Base-by-base conservation (phyloP, 1,284 basidiomycete genomes). In the Sphaerobolus stellatus region DNA sequence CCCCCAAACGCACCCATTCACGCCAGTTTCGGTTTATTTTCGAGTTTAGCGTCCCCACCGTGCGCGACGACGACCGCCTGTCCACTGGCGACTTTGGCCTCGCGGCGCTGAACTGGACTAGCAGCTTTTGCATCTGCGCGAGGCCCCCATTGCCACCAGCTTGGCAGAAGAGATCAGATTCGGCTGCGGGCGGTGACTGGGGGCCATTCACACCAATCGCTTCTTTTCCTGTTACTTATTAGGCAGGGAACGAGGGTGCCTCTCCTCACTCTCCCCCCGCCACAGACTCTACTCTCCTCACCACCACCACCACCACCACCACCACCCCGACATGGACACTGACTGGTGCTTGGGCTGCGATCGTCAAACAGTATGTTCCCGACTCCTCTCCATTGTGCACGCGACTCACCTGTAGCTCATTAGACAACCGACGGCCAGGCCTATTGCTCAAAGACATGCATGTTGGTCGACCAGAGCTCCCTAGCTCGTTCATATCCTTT, bases 261-360 rank as follows among this genome's bases (percentile, higher is more conserved):
- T 24, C 9, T 33, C 3, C 48, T 36, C 9, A 16, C 28, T 36
- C 34, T 40, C 27, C 14, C 11, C 29, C 47, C 34, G 34, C n/a
- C n/a, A n/a, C n/a, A n/a, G 29, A 27, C 24, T 29, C 50, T 40
- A 33, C 43, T 43, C 51, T 48, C 43, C 56, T 59, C 58, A 56
- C 55, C 58, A 58, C 59, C 58, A 40, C 36, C 47, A 52, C 43
- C 48, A 38, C 50, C 49, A 41, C 49, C 29, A 48, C 36, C 50
- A 48, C 51, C 61, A 50, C 46, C 48, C 27, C 29, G 27, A 16
- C 36, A 82, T 85, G 78, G 84, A 85, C 67, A 78, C 76, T 57
- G 78, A 84, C 71, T 86, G 84, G 84, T 86, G 85, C 66, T 74
- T 86, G 61, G 74, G 73, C 56, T 86, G 84, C 72, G 73, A 76